phyloP scores from a whole-genome alignment of 768 basidiomycete species.

The Trametes elegans region DNA sequence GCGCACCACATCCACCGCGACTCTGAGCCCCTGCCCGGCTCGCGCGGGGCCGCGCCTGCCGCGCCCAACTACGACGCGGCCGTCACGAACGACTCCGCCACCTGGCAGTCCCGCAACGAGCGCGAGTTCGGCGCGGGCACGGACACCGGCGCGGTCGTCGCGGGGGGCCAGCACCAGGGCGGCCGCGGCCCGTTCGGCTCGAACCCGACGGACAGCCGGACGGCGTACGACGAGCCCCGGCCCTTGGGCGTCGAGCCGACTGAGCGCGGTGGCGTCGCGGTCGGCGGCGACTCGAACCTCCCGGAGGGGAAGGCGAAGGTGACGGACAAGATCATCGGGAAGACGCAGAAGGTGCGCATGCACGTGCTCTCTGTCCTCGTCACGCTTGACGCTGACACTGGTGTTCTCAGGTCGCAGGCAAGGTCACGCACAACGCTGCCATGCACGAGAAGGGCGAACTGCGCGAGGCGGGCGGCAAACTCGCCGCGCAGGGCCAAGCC shows the following conservation, averaged over 20 bases:
- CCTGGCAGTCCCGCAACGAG: conserved; percentile 24
- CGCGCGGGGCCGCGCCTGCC: conserved; percentile 29
- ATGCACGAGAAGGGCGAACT: conserved; percentile 57
- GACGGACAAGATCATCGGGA: conserved; percentile 56
- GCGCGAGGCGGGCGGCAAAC: conserved; percentile 52
- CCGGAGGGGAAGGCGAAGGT: conserved; percentile 42
- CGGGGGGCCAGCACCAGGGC: conserved; percentile 21
- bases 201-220: background rate
- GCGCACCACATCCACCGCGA: conserved; percentile 45
- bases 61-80: conserved; percentile 39
- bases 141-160: conserved; percentile 22
- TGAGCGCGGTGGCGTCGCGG: conserved; percentile 37
- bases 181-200: background rate
- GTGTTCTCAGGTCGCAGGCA: conserved; percentile 44
- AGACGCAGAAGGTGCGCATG: conserved; percentile 49
- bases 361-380: background rate
- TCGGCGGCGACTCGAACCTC: conserved; percentile 33
- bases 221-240: conserved; percentile 23
- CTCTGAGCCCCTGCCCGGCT: conserved; percentile 49
- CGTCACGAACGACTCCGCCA: conserved; percentile 34
- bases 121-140: conserved; percentile 23
- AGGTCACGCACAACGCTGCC: conserved; percentile 44
- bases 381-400: background rate
- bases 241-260: conserved; percentile 38
- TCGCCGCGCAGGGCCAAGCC: conserved; percentile 40